A percentile compares a stretch with the other conserved stretches of the same genome.
These are phyloP conservation scores for Kwoniella sp. DNA, from an alignment of 768 basidiomycete species.

Conservation along the genomic window DNA sequence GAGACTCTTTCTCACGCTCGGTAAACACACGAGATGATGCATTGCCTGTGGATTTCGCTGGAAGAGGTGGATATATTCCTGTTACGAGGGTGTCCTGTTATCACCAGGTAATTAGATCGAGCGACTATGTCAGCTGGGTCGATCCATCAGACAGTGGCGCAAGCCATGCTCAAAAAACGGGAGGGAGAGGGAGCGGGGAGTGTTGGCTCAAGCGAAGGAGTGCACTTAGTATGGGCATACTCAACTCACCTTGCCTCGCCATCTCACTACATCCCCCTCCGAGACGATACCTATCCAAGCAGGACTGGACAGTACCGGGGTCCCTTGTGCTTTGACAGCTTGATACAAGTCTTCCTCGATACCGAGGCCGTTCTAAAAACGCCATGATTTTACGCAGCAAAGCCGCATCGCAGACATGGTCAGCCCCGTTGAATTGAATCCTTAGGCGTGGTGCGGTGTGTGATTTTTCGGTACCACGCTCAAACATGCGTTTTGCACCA, in stretches of 20 bases:
- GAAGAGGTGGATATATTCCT: slow-evolving; percentile 35
- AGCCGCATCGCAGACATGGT: background rate
- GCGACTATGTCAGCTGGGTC: background rate
- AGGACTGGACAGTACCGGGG: slow-evolving; percentile 42
- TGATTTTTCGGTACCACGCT: too few species aligned
- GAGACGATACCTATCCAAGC: slow-evolving; percentile 50
- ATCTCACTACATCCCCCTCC: slow-evolving; percentile 36
- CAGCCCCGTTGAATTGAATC: too few species aligned
- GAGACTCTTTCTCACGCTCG: slow-evolving; percentile 24
- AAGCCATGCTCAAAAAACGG: too few species aligned
- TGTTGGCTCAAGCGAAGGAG: too few species aligned
- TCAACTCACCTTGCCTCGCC: slow-evolving; percentile 31
- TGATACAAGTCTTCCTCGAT: slow-evolving; percentile 70
- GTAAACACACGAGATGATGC: slow-evolving; percentile 21
- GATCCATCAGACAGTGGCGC: too few species aligned
- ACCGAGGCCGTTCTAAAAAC: slow-evolving; percentile 68
- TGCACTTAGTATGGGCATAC: too few species aligned
- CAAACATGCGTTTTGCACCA: too few species aligned
- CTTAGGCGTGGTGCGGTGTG: too few species aligned
- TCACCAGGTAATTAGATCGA: background rate
- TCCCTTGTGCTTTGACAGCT: slow-evolving; percentile 50
- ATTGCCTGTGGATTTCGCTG: slow-evolving; percentile 7
- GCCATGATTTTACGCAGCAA: too few species aligned
- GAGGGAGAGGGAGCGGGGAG: too few species aligned
- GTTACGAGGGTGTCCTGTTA: slow-evolving; percentile 33